These are phyloP conservation scores for Coemansia sp. DNA, from an alignment of 192 early-diverging fungal genomes.

Conservation along the genomic window DNA sequence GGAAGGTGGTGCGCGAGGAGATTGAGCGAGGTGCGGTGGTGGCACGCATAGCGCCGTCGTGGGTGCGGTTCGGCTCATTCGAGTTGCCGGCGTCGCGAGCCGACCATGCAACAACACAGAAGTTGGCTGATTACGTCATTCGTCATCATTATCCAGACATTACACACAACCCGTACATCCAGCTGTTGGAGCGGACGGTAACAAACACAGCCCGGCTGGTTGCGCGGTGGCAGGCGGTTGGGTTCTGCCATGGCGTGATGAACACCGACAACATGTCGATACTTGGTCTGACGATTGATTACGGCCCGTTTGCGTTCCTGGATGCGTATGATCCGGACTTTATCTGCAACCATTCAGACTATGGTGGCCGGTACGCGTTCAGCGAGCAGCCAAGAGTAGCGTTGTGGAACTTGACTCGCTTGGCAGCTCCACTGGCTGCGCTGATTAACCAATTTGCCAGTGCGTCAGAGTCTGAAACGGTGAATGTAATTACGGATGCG, in stretches of 20 bases:
- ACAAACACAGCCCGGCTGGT: conserved; percentile 68
- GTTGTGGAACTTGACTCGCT: conserved; percentile 73
- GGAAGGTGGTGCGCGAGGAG: conserved; percentile 66
- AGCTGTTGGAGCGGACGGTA: conserved; percentile 59
- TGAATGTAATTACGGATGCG: conserved; percentile 41
- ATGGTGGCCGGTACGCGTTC: conserved; percentile 73
- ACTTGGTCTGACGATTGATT: conserved; percentile 81
- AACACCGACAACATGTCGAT: conserved; percentile 93
- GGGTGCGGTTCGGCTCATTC: conserved; percentile 87
- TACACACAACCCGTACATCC: conserved; percentile 55
- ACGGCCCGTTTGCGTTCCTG: conserved; percentile 83
- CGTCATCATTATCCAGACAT: conserved; percentile 55
- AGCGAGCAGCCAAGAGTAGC: conserved; percentile 75
- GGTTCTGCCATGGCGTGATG: conserved; percentile 85
- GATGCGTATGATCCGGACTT: conserved; percentile 79
- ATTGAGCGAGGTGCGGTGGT: conserved; percentile 76
- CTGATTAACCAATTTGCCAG: conserved; percentile 53
- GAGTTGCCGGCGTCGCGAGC: conserved; percentile 74
- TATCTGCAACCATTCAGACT: conserved; percentile 80
- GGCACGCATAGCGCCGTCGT: conserved; percentile 69
- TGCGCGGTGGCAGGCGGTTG: conserved; percentile 76
- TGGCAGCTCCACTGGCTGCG: conserved; percentile 66
- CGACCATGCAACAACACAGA: conserved; percentile 55
- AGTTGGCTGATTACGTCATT: conserved; percentile 75
- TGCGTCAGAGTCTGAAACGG: not conserved